Percentiles rank a stretch among this genome's conserved stretches.
These are phyloP conservation scores for Dioscorea alata DNA, from an alignment of 106 monocot species.

Conservation along the genomic window DNA sequence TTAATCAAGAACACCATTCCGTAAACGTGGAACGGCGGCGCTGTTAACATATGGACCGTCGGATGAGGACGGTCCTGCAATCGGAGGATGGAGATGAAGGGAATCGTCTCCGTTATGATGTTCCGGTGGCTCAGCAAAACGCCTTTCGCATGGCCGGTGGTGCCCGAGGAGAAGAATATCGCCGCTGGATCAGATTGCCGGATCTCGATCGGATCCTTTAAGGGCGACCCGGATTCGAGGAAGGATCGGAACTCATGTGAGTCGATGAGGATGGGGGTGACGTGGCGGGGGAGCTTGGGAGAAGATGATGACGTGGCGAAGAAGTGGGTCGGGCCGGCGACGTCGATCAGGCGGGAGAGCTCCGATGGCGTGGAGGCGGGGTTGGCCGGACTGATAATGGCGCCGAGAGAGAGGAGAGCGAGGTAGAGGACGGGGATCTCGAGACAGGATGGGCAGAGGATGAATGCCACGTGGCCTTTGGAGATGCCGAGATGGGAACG, in stretches of 20 bases:
- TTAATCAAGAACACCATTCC: not conserved
- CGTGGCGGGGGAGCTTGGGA: constrained; percentile 18
- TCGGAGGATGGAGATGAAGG: not conserved
- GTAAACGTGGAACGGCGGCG: not conserved
- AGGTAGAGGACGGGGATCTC: constrained; percentile 26
- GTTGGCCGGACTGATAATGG: constrained; percentile 32
- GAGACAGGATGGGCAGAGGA: constrained; percentile 16
- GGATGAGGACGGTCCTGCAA: no score
- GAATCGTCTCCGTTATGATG: constrained; percentile 18
- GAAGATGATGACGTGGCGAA: constrained; percentile 14
- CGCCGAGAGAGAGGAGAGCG: constrained; percentile 40
- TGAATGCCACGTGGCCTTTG: constrained; percentile 31
- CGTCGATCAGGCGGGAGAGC: constrained; percentile 18
- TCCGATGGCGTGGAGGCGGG: constrained; percentile 22
- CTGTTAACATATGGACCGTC: not conserved
- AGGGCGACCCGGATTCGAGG: not conserved
- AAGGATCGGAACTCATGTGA: constrained; percentile 17
- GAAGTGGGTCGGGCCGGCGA: constrained; percentile 7
- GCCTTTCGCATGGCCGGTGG: constrained; percentile 36
- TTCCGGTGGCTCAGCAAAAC: constrained; percentile 26
- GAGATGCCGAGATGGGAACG: constrained; percentile 9
- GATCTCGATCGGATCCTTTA: not conserved
- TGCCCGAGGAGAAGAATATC: constrained; percentile 47
- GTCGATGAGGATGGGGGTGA: constrained; percentile 28
- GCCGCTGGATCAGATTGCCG: constrained; percentile 35